These are phyloP conservation scores for Benincasa hispida DNA, from an alignment of 306 rosid genomes.

Conservation along the genomic window DNA sequence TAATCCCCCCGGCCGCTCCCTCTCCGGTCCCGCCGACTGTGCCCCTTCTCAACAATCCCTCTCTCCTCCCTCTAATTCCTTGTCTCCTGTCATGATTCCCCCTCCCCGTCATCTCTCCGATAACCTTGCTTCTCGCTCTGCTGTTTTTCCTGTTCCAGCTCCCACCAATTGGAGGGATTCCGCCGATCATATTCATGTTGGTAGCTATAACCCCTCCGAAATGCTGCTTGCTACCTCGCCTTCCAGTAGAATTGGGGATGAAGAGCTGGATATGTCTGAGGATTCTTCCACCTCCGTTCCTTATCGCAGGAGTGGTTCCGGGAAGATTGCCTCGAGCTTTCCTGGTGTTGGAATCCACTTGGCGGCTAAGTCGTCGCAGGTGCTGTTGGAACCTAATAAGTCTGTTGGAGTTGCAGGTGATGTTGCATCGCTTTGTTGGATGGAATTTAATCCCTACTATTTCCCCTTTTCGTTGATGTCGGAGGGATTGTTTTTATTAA, in stretches of 20 bases:
- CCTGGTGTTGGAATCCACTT: constrained; percentile 2
- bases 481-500: not conserved
- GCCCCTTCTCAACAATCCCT: not conserved
- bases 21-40: constrained; percentile 19
- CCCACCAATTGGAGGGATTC: constrained; percentile 8
- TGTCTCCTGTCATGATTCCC: constrained; percentile 64
- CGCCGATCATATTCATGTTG: constrained; percentile 11
- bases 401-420: constrained; percentile 1
- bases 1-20: constrained; percentile 18
- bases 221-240: constrained; percentile 37
- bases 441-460: not conserved
- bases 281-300: constrained; percentile 9
- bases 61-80: constrained; percentile 26
- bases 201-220: constrained; percentile 45
- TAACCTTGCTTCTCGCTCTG: not conserved
- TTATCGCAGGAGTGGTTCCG: constrained; percentile 26
- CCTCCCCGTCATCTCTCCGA: constrained; percentile 35
- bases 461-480: not conserved
- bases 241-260: not conserved
- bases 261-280: not conserved
- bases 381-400: not conserved
- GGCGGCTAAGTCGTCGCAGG: constrained; percentile 1
- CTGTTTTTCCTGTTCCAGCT: constrained; percentile 15
- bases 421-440: not conserved
- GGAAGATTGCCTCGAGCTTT: constrained; percentile 23